phyloP scores from a whole-genome alignment of 2,329 filamentous ascomycete genomes.

The Xylaria sp. region DNA sequence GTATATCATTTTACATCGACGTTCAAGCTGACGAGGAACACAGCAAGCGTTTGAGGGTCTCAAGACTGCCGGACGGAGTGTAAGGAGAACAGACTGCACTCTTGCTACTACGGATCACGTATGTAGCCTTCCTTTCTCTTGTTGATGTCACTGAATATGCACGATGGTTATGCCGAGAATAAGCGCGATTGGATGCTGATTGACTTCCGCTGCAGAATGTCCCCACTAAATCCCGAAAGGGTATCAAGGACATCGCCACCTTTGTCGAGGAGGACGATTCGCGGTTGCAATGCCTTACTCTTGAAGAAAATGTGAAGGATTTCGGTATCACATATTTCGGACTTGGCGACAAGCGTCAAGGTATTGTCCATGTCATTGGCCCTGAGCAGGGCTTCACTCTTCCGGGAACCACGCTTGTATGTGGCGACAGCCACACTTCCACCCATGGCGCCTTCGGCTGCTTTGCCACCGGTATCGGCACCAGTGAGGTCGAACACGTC shows the following conservation, averaged over 20 bases:
- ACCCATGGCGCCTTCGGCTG: slow-evolving; percentile 97
- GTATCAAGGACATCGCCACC: slow-evolving; percentile 89
- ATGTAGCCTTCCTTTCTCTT: slow-evolving; percentile 53
- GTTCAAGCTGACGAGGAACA: slow-evolving; percentile 40
- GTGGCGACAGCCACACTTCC: slow-evolving; percentile 97
- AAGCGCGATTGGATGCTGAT: slow-evolving; percentile 26
- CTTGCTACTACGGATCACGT: slow-evolving; percentile 96
- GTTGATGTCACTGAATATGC: slow-evolving; percentile 13
- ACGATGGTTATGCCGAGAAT: slow-evolving; percentile 24
- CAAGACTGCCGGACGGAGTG: slow-evolving; percentile 85
- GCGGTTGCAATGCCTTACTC: slow-evolving; percentile 89
- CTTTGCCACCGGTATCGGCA: slow-evolving; percentile 96
- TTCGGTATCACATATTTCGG: slow-evolving; percentile 98
- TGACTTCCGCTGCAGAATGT: slow-evolving; percentile 74
- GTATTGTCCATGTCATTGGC: slow-evolving; percentile 98
- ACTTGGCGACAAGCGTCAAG: slow-evolving; percentile 93
- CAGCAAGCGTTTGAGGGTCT: slow-evolving; percentile 98
- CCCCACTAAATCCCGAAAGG: slow-evolving; percentile 88
- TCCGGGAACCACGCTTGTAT: slow-evolving; percentile 95
- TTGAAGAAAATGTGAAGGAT: slow-evolving; percentile 97
- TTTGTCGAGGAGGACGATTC: slow-evolving; percentile 97
- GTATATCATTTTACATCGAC: not conserved
- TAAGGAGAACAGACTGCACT: slow-evolving; percentile 95
- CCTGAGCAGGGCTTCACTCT: slow-evolving; percentile 99
- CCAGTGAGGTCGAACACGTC: slow-evolving; percentile 98